Evolutionary conservation across 305 asterid genomes (phyloP), one percentile per base, ranked within the genome.

Genomic region (Fraxinus platypoda): DNA sequence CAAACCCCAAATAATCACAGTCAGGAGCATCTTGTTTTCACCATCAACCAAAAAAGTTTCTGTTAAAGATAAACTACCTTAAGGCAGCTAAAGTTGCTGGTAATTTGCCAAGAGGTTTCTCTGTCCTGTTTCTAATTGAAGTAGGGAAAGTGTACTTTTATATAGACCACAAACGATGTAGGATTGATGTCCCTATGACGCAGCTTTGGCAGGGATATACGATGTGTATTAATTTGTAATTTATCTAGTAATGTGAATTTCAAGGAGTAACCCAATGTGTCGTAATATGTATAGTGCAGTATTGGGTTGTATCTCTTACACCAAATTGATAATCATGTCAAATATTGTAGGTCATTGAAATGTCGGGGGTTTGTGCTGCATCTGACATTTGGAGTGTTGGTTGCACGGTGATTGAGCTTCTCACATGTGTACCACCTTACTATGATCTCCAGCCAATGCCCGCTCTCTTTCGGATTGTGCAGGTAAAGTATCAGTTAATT

Each of bases 331-430:
- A 66, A 66, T 23, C n/a, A 70, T 87, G 85, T 57, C 59, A 33
- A 59, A 52, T 34, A 70, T 85, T 86, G 82, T 91, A 96, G 99
- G 99, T 94, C 81, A 94, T 97, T 89, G 98, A 94, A 87, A 92
- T 97, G 99, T 97, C 99, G 9, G 99, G 99, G 87, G 99, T 97
- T 85, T 93, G 99, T 91, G 97, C 99, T 76, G 99, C 99, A 83
- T 97, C 99, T 81, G 99, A 97, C 88, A 95, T 97, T 85, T 97
- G 99, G 99, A 95, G 99, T 90, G 99, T 97, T 75, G 98, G 99
- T 85, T 97, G 98, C 90, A 97, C 99, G n/a, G 98, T 93, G 80
- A 97, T 97, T 88, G 99, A 97, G 89, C 97, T 97, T 83, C 97
- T 97, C 80, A 97, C 99, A 31, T 94, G 98, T 85, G 89, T 93